Evolutionary conservation across 2,329 filamentous ascomycete species (phyloP), one percentile per base, ranked within the genome.

Genomic region (Triangularia setosa): DNA sequence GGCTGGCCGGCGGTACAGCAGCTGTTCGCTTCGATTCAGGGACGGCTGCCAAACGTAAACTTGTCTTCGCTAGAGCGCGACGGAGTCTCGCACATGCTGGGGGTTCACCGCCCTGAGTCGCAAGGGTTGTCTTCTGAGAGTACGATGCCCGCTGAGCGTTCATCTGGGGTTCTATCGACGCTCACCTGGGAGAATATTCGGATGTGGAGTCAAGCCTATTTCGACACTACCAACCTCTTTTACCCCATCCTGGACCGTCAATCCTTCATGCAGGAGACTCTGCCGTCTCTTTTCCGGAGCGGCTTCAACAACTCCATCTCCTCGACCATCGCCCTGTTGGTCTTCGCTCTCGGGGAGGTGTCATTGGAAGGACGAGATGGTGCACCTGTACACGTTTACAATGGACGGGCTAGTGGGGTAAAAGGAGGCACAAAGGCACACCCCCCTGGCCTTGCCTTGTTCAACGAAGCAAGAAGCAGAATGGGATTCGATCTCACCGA

Each of bases 381-480:
- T 14, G 72, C 74, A 16, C 79, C 84, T 2, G 74, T 84, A 48
- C 75, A 77, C 56, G 70, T 74, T 5, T 74, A 79, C 60, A 48
- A 48, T 21, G 79, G 80, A 12, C 77, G 78, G 1, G 72, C 78
- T 1, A 84, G 84, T 69, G 84, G 84, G 2, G 75, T 87, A 24
- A 80, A 80, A 48, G 84, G 84, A 12, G 83, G 84, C 1, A 79
- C 80, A 1, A 69, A 73, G 2, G 76, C 78, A 14, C 76, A 76
- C 18, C 85, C 85, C 1, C 86, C 86, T 0, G 86, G 86, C 0
- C 72, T 88, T 2, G 78, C 79, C 1, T 79, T 87, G 35, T 88
- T 88, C 74, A 88, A 88, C 67, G 86, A 88, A 72, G 86, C 85
- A 16, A 79, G 86, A 59, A 81, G 80, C 64, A 78, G 84, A n/a